Percentiles rank a stretch among this genome's conserved stretches.
phyloP scores from a whole-genome alignment of 2,329 filamentous ascomycete species.

The Claviceps humidiphila region DNA sequence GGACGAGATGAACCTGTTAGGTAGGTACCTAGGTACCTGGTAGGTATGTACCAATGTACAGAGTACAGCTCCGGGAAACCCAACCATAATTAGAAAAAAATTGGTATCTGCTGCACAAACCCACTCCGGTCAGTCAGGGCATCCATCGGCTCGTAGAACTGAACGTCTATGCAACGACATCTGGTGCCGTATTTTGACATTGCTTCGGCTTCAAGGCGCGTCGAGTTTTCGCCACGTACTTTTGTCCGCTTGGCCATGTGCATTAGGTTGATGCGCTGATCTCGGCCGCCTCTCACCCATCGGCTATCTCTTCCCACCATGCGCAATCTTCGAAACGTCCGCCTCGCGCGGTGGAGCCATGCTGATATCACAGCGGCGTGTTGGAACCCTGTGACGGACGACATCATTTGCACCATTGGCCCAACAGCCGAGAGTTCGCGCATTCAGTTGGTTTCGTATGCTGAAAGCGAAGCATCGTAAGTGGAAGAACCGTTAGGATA shows the following conservation, averaged over 20 bases:
- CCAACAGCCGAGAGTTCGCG: constrained; percentile 55
- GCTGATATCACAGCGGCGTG: constrained; percentile 59
- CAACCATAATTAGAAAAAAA: too few relatives aligned
- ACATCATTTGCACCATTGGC: constrained; percentile 72
- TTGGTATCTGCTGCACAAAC: neutral
- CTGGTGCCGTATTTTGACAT: neutral
- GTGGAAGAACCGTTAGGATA: neutral
- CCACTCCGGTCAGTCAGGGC: neutral
- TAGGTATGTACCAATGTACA: too few relatives aligned
- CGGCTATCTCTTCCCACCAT: constrained; percentile 32
- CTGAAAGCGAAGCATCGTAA: constrained; percentile 25
- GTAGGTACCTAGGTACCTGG: too few relatives aligned
- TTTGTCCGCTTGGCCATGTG: neutral
- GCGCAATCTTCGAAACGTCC: constrained; percentile 77
- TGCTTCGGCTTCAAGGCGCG: neutral
- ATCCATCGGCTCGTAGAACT: neutral
- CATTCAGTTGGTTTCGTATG: constrained; percentile 56
- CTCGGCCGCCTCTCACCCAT: neutral
- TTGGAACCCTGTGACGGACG: constrained; percentile 73
- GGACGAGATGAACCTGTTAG: too few relatives aligned
- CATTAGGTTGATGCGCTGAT: constrained; percentile 2
- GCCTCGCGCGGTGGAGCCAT: constrained; percentile 52
- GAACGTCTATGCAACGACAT: neutral
- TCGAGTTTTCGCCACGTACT: neutral
- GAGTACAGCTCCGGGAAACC: too few relatives aligned